Conservation (phyloP, 1,284 basidiomycete genomes). For the Heterobasidion occidentale region DNA sequence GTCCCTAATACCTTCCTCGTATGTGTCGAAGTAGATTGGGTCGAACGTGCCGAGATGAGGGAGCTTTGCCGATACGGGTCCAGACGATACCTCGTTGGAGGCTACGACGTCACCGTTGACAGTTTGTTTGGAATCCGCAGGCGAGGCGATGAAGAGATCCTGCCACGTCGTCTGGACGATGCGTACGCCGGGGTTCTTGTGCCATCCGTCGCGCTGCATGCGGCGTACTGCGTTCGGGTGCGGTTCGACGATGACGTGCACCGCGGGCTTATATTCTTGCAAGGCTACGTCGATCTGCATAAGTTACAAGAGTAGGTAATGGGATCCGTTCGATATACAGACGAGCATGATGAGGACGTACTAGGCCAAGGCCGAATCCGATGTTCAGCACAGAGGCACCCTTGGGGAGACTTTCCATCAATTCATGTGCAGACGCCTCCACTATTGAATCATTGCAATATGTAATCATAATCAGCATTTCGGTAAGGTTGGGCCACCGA, state of each 20-base stretch:
- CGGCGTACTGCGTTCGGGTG: slow-evolving; percentile 2
- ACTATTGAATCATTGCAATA: background rate
- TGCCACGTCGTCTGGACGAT: slow-evolving; percentile 5
- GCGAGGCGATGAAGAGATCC: slow-evolving; percentile 3
- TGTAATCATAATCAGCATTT: background rate
- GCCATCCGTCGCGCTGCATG: slow-evolving; percentile 5
- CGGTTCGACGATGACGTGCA: slow-evolving; percentile 8
- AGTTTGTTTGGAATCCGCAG: background rate
- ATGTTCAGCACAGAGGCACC: slow-evolving; percentile 5
- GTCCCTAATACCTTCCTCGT: slow-evolving; percentile 5
- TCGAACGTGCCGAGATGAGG: slow-evolving; percentile 5
- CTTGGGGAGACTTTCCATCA: background rate
- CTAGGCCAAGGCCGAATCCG: slow-evolving; percentile 6
- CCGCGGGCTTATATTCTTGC: slow-evolving; percentile 5
- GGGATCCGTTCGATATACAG: background rate
- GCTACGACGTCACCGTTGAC: background rate
- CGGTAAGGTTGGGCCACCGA: background rate
- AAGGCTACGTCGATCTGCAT: slow-evolving; percentile 8
- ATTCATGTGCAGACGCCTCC: background rate
- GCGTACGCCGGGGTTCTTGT: slow-evolving; percentile 3
- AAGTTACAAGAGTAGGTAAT: background rate
- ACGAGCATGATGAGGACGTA: background rate
- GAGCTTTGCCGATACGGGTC: background rate
- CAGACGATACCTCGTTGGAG: background rate
- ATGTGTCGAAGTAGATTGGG: slow-evolving; percentile 8